A percentile compares a stretch with the other conserved stretches of the same genome.
Evolutionary conservation across 2,329 filamentous ascomycete genomes (phyloP).

Genomic region (Mariannaea sp.): DNA sequence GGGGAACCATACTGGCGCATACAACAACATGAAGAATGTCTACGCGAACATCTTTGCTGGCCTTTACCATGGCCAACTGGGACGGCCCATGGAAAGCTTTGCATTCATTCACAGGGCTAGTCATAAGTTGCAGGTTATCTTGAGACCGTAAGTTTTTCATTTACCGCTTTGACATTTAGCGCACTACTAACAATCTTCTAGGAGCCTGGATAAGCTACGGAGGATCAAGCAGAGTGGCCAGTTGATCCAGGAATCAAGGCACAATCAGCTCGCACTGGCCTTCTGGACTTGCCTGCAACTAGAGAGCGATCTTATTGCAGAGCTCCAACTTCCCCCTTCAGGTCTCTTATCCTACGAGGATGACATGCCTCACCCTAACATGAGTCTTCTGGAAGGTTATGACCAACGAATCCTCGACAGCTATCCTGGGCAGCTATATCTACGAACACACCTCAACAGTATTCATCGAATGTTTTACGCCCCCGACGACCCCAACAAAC

Average conservation of each 20-base stretch:
- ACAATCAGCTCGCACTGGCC: conserved; percentile 72
- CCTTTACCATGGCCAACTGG: conserved; percentile 87
- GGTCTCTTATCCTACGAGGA: conserved; percentile 65
- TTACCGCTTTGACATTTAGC: background rate
- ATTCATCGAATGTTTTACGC: conserved; percentile 64
- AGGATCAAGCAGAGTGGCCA: conserved; percentile 45
- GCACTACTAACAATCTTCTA: conserved; percentile 29
- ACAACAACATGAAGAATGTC: conserved; percentile 80
- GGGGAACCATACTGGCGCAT: conserved; percentile 77
- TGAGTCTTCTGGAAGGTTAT: conserved; percentile 50
- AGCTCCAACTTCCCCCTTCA: conserved; percentile 69
- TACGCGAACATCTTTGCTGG: conserved; percentile 85
- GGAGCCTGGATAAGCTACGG: conserved; percentile 55
- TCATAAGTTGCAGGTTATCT: conserved; percentile 68
- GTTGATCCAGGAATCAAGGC: conserved; percentile 49
- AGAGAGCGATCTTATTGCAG: conserved; percentile 92
- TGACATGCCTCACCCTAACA: conserved; percentile 69
- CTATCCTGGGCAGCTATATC: conserved; percentile 66
- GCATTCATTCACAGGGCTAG: conserved; percentile 63
- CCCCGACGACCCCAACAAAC: conserved; percentile 43
- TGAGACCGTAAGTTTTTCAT: conserved; percentile 70
- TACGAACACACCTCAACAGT: conserved; percentile 67
- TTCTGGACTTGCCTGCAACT: conserved; percentile 95
- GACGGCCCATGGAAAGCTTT: conserved; percentile 83
- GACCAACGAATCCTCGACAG: conserved; percentile 58